Evolutionary conservation across 352 stramenopile species (phyloP), one percentile per base, ranked within the genome.

Genomic region (Phytophthora sp.): DNA sequence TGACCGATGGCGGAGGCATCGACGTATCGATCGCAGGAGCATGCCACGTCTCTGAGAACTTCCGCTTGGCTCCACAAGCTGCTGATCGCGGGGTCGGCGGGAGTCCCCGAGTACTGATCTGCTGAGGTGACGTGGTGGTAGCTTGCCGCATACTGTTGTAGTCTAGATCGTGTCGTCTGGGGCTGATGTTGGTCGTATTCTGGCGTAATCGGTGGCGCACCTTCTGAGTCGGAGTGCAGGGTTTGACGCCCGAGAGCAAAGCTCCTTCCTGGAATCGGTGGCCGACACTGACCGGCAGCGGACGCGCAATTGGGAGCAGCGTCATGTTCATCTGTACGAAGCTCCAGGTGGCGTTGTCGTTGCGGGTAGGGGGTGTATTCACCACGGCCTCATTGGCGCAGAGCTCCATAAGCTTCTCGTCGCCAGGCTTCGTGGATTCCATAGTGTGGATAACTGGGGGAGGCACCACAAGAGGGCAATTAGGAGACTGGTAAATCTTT

Each of bases 291-390:
- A 92, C 81, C 3, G 83, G 85, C 38, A 88, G 59, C 27, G 85
- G 85, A 1, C 82, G 79, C 35, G 85, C 85, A 56, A 94, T 94
- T 3, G 85, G 85, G 31, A 94, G 61, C 39, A 94, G 70, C 46
- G 76, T 82, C 85, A 92, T 94, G 64, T 94, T 94, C 85, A 94
- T 94, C 71, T 92, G 83, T 33, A 94, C 85, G 52, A 94, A 94
- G 63, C 58, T 94, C 85, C 85, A 94, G 13, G 83, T 86, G 13
- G 77, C 39, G 29, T 27, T 63, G 29, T 69, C 60, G 24, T 41
- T 66, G 31, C 54, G 53, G 30, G 44, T 7, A 3, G 45, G 29
- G n/a, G 51, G 61, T 23, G 57, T 26, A 13, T 35, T 51, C 33
- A 50, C 31, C 26, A 63, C 44, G 3, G 57, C 7, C 49, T 72